phyloP scores from a whole-genome alignment of 225 moss, liverwort and hornwort species.

The Pseudoscleropodium purum region DNA sequence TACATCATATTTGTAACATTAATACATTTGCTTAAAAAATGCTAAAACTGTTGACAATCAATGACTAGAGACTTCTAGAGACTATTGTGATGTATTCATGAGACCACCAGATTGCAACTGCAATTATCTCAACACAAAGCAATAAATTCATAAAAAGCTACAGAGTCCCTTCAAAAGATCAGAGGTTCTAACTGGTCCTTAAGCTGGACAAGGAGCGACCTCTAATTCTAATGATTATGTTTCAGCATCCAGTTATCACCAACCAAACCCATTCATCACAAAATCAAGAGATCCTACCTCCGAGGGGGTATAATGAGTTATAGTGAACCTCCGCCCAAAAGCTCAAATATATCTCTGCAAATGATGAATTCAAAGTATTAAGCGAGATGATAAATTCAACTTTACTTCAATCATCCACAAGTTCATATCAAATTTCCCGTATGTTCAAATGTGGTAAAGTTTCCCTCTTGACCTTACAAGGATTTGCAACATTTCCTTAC shows the following conservation, averaged over 20 bases:
- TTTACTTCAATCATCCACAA: neutral
- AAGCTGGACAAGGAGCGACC: neutral
- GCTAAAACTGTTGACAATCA: too few species aligned
- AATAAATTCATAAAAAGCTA: neutral
- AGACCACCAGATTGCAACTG: neutral
- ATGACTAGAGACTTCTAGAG: neutral
- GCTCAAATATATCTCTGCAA: slow-evolving; percentile 31
- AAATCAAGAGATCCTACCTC: slow-evolving; percentile 1
- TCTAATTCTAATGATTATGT: neutral
- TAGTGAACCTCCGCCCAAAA: slow-evolving; percentile 36
- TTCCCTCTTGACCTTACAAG: neutral
- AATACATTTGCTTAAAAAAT: neutral
- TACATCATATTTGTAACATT: neutral
- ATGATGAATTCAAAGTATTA: neutral
- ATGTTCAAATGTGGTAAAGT: neutral
- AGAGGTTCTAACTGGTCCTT: neutral
- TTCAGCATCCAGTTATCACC: neutral
- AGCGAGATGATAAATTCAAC: neutral
- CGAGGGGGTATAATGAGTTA: slow-evolving; percentile 27
- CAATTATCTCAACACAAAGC: neutral
- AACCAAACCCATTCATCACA: neutral
- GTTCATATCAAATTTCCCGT: neutral
- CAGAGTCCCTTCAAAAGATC: neutral
- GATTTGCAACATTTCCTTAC: too few species aligned
- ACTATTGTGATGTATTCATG: too few species aligned